Percentiles rank a stretch among this genome's conserved stretches.
phyloP scores from a whole-genome alignment of 371 early-diverging fungal species.

The Mucor irregularis region DNA sequence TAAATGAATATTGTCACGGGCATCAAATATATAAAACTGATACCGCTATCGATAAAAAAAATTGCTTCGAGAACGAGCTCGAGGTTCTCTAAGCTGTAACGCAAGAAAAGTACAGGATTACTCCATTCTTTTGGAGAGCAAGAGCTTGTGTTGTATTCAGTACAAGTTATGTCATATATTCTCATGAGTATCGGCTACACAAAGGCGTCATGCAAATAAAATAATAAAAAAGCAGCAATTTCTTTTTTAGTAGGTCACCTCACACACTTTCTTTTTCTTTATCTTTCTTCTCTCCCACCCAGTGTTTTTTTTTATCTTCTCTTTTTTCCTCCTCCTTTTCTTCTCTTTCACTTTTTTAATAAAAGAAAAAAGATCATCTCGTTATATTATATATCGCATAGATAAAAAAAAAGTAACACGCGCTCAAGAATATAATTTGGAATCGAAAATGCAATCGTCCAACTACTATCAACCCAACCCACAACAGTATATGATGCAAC shows the following conservation, averaged over 20 bases:
- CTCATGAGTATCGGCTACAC: slow-evolving; percentile 12
- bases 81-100: no score
- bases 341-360: not conserved
- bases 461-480: slow-evolving; percentile 11
- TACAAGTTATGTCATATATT: slow-evolving; percentile 7
- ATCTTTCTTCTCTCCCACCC: not conserved
- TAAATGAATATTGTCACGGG: no score
- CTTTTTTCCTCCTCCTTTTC: not conserved
- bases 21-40: no score
- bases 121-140: not conserved
- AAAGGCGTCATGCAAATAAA: slow-evolving; percentile 20
- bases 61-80: no score
- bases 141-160: not conserved
- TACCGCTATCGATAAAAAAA: no score
- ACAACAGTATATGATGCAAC: slow-evolving; percentile 13
- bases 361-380: not conserved
- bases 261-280: not conserved
- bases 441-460: slow-evolving; percentile 7
- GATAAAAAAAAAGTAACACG: no score
- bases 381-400: no score
- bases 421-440: no score
- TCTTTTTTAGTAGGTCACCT: not conserved
- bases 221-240: no score
- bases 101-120: no score
- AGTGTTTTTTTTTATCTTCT: not conserved